Evolutionary conservation across 164 flowering plant species (phyloP).

Genomic region (Cinnamomum chago): DNA sequence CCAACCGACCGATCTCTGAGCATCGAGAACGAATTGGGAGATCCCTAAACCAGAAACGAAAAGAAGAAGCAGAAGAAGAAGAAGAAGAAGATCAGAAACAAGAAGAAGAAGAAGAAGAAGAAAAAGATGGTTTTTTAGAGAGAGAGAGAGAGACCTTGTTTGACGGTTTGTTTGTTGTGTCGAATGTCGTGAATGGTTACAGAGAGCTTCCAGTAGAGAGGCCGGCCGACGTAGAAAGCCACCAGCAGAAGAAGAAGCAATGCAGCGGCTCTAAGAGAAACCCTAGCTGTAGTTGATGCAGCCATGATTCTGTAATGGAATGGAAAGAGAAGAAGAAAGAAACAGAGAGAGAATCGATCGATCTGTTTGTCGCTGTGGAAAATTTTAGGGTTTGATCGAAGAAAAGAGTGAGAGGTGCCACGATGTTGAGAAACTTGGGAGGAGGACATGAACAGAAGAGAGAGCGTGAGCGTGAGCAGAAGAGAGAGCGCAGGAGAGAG

Average conservation of each 20-base stretch:
- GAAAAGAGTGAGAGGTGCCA: no score
- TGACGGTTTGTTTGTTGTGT: conserved; percentile 58
- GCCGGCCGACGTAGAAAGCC: conserved; percentile 72
- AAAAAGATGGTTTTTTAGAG: not conserved
- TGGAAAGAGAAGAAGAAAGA: no score
- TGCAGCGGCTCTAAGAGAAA: conserved; percentile 41
- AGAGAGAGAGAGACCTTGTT: conserved; percentile 40
- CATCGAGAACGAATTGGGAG: conserved; percentile 56
- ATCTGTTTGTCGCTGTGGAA: no score
- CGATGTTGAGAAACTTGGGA: no score
- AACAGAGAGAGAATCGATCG: no score
- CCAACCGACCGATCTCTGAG: conserved; percentile 67
- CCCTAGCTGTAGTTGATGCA: conserved; percentile 40
- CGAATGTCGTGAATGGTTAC: conserved; percentile 83
- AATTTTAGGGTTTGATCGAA: no score
- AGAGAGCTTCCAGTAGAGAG: conserved; percentile 90
- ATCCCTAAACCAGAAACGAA: conserved; percentile 39
- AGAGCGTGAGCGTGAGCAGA: no score
- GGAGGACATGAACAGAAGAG: no score
- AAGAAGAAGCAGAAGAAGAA: no score
- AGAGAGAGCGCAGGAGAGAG: no score
- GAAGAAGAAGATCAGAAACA: not conserved
- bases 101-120: not conserved
- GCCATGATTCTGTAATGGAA: no score
- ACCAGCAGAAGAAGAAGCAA: conserved; percentile 29